phyloP scores from a whole-genome alignment of 192 early-diverging fungal species.

The Backusella sp. region DNA sequence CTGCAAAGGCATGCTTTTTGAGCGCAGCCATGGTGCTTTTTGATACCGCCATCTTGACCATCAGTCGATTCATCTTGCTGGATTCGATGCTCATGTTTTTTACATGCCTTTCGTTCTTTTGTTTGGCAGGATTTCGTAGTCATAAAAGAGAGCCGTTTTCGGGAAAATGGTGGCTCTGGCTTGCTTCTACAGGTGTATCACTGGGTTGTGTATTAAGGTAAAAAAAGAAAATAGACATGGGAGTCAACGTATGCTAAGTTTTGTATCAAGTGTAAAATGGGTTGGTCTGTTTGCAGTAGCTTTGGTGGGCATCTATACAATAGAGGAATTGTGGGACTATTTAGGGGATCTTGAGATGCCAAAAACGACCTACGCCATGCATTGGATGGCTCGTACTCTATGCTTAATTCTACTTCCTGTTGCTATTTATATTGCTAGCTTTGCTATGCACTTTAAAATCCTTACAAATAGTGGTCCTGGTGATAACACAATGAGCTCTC shows the following conservation, averaged over 20 bases:
- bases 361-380: slow-evolving; percentile 66
- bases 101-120: slow-evolving; percentile 67
- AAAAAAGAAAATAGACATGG: background rate
- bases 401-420: slow-evolving; percentile 84
- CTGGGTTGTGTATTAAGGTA: slow-evolving; percentile 68
- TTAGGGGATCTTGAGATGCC: slow-evolving; percentile 71
- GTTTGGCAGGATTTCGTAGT: slow-evolving; percentile 57
- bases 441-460: slow-evolving; percentile 87
- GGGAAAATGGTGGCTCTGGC: slow-evolving; percentile 83
- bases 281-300: slow-evolving; percentile 92
- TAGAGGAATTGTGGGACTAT: slow-evolving; percentile 89
- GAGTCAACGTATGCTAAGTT: background rate
- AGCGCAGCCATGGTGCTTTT: slow-evolving; percentile 75
- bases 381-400: slow-evolving; percentile 79
- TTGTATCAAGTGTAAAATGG: slow-evolving; percentile 83
- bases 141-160: slow-evolving; percentile 64
- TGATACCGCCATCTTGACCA: slow-evolving; percentile 30
- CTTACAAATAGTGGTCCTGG: slow-evolving; percentile 80
- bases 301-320: slow-evolving; percentile 86
- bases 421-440: slow-evolving; percentile 79
- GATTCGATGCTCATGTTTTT: slow-evolving; percentile 17
- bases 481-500: slow-evolving; percentile 92
- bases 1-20: slow-evolving; percentile 63
- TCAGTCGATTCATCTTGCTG: slow-evolving; percentile 39
- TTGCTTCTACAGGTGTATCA: slow-evolving; percentile 78